Base-by-base conservation (phyloP, 2,329 filamentous ascomycete genomes). In the Albophoma yamanashiensis region DNA sequence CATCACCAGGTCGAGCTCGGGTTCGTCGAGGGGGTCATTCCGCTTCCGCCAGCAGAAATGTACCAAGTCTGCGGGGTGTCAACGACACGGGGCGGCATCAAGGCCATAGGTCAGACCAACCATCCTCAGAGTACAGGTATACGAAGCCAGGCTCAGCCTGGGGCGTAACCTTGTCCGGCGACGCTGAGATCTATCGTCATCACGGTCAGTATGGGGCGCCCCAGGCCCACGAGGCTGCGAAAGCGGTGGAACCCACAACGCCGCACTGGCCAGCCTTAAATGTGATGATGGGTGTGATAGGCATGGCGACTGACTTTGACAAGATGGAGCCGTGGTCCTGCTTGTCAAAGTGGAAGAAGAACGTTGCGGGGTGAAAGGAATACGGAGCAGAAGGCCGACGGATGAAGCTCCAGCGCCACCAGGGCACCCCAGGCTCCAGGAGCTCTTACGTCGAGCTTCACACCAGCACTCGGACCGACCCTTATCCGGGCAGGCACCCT, bases 21-120 rank as follows among this genome's bases (percentile, higher is more conserved):
- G 88, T 61, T 89, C 78, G 64, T 89, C 84, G 65, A 91, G 76
- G 27, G 87, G 79, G 61, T 85, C 83, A 66, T 80, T 82, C 66
- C 94, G 88, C 69, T 90, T 87, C 65, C 92, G 89, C 95, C 95
- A 99, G 83, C 92, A 97, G 78, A 99, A 96, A 78, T 97, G 92
- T 62, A 96, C 82, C 62, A 99, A 84, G 58, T 97, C 89, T 92
- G 65, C n/a, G 38, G n/a, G 7, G 11, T 7, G 43, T 62, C 36
- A 61, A 50, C 39, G 14, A 17, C 27, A 31, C 27, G 27, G 17
- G 11, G 14, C 27, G 9, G 2, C 4, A 34, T 47, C 22, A 20
- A 57, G 36, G 40, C 12, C 4, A 38, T 14, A 8, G 25, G 20
- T 17, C 14, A 15, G 20, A 60, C 71, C 61, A 70, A 88, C 88